phyloP scores from a whole-genome alignment of 148 eudicot species.

The Chenopodium formosanum region DNA sequence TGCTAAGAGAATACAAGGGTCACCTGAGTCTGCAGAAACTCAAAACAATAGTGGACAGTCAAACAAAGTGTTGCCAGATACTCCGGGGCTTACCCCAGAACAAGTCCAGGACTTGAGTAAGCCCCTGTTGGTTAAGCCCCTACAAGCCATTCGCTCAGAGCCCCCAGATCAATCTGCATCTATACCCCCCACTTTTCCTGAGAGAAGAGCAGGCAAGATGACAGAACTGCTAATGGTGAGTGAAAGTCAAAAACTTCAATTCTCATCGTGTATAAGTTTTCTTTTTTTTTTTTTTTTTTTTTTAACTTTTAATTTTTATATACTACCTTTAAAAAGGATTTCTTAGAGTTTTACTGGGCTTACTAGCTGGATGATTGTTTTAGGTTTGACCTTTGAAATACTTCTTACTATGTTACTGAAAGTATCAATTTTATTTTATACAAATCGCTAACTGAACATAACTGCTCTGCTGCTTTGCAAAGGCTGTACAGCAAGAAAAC shows the following conservation, averaged over 20 bases:
- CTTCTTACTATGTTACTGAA: background rate
- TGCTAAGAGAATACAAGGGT: conserved; percentile 26
- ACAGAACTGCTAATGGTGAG: conserved; percentile 78
- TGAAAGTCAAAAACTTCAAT: conserved; percentile 3
- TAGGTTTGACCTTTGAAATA: background rate
- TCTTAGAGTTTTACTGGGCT: background rate
- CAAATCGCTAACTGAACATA: conserved; percentile 14
- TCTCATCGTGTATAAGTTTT: background rate
- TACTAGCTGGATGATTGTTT: background rate
- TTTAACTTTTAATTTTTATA: background rate
- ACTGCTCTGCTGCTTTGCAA: conserved; percentile 10
- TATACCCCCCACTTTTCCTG: conserved; percentile 31
- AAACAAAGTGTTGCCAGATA: conserved; percentile 24
- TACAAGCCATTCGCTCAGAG: conserved; percentile 45
- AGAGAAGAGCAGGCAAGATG: conserved; percentile 74
- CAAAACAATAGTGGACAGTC: conserved; percentile 29
- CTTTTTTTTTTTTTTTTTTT: too few relatives aligned
- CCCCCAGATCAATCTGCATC: conserved; percentile 31
- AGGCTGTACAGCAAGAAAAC: conserved; percentile 76
- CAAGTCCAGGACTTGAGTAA: conserved; percentile 43
- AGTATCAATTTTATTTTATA: background rate
- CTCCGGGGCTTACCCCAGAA: conserved; percentile 30
- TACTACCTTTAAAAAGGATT: background rate
- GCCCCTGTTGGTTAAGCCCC: conserved; percentile 53
- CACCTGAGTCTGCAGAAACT: conserved; percentile 33